Conservation (phyloP, 2,329 filamentous ascomycete species). For the Phoma sp. region DNA sequence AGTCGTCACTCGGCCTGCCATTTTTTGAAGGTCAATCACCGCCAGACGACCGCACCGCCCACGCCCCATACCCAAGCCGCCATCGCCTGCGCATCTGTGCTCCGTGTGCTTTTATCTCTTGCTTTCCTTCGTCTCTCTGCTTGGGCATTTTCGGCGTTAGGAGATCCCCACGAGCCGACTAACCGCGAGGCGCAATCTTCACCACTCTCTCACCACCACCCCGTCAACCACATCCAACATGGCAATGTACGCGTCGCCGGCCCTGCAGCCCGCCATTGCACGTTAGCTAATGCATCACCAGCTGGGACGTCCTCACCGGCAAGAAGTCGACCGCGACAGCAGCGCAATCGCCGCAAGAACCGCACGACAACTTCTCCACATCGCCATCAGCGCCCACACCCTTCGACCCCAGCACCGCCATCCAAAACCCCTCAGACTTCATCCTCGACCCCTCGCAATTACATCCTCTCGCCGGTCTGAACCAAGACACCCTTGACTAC, state of each 20-base stretch:
- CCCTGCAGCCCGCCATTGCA: background rate
- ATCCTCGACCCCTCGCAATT: constrained; percentile 87
- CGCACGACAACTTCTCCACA: constrained; percentile 57
- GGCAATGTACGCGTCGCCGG: constrained; percentile 41
- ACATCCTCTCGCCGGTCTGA: constrained; percentile 91
- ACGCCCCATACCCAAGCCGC: constrained; percentile 27
- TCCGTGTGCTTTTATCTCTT: constrained; percentile 16
- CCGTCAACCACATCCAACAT: constrained; percentile 35
- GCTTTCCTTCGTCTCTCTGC: constrained; percentile 16
- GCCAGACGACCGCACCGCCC: constrained; percentile 25
- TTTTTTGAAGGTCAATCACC: constrained; percentile 41
- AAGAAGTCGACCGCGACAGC: constrained; percentile 61
- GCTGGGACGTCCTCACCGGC: constrained; percentile 66
- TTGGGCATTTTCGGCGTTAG: constrained; percentile 30
- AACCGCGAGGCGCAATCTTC: constrained; percentile 30
- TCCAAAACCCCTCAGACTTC: constrained; percentile 86
- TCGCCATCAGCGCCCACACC: constrained; percentile 51
- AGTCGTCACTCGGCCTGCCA: constrained; percentile 34
- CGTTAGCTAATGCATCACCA: constrained; percentile 15
- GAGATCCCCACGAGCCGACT: constrained; percentile 23
- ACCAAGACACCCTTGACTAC: constrained; percentile 94
- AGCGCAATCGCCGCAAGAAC: constrained; percentile 48
- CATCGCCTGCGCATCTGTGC: constrained; percentile 39
- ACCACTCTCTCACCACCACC: constrained; percentile 25
- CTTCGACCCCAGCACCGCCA: constrained; percentile 73